phyloP scores from a whole-genome alignment of 768 basidiomycete genomes.

The Trametes cingulata region DNA sequence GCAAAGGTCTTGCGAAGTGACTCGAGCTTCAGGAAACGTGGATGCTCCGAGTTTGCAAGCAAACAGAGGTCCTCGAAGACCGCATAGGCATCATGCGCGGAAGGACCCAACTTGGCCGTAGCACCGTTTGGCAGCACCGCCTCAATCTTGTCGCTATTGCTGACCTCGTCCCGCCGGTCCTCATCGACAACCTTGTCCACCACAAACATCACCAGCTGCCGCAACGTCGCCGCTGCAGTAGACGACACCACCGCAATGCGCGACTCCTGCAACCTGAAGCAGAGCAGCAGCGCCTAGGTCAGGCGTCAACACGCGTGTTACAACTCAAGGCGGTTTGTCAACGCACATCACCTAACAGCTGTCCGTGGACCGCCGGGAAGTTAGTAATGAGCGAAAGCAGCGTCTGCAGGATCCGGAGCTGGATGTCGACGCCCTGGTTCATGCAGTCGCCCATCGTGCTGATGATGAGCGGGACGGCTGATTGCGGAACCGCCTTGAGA shows the following conservation, averaged over 20 bases:
- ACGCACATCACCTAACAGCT: slow-evolving; percentile 78
- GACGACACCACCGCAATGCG: slow-evolving; percentile 96
- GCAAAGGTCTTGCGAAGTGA: slow-evolving; percentile 91
- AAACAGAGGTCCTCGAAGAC: slow-evolving; percentile 94
- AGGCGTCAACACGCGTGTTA: background rate
- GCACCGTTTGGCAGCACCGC: slow-evolving; percentile 69
- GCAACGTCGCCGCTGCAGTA: slow-evolving; percentile 93
- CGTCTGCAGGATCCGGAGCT: slow-evolving; percentile 90
- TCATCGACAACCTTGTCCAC: slow-evolving; percentile 92
- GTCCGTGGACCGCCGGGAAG: slow-evolving; percentile 79
- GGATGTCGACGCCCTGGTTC: slow-evolving; percentile 95
- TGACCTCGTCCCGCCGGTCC: slow-evolving; percentile 50
- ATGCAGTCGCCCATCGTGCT: slow-evolving; percentile 85
- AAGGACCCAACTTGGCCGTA: slow-evolving; percentile 63
- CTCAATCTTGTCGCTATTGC: slow-evolving; percentile 36
- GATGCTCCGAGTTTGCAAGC: slow-evolving; percentile 78
- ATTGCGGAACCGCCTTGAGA: slow-evolving; percentile 81
- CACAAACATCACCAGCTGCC: slow-evolving; percentile 96
- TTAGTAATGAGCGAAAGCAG: slow-evolving; percentile 89
- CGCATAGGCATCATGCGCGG: slow-evolving; percentile 80
- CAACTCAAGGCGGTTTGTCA: background rate
- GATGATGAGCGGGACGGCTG: slow-evolving; percentile 77
- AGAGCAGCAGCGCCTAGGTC: slow-evolving; percentile 79
- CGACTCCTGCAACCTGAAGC: slow-evolving; percentile 94
- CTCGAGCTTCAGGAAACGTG: slow-evolving; percentile 79